Evolutionary conservation across 257 asterid species (phyloP).

Genomic region (Parsonsia alboflavescens): DNA sequence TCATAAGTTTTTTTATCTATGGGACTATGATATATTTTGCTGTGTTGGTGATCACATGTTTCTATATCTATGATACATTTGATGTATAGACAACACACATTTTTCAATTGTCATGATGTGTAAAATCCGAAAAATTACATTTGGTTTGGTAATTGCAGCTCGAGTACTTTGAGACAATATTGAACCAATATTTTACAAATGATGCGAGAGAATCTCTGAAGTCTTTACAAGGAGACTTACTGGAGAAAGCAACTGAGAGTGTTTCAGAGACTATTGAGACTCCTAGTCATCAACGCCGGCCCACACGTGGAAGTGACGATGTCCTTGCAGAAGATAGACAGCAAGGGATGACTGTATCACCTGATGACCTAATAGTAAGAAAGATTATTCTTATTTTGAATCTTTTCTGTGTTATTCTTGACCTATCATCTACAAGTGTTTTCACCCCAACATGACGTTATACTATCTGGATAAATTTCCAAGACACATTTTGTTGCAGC

Average conservation of each 20-base stretch:
- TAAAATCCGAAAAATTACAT: conserved; percentile 6
- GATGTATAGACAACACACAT: neutral
- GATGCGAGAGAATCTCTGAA: conserved; percentile 93
- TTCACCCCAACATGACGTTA: neutral
- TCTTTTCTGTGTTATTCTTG: neutral
- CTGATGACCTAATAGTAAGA: conserved; percentile 95
- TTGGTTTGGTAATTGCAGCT: conserved; percentile 58
- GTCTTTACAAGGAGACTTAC: conserved; percentile 80
- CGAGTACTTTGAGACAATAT: conserved; percentile 89
- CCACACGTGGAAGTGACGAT: conserved; percentile 91
- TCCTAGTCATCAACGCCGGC: conserved; percentile 86
- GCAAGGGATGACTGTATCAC: conserved; percentile 65
- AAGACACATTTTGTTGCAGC: neutral
- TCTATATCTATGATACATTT: neutral
- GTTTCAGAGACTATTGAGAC: conserved; percentile 66
- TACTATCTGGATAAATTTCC: neutral
- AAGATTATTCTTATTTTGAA: neutral
- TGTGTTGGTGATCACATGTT: too few species aligned
- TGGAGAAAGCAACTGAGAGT: conserved; percentile 84
- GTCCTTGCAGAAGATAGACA: conserved; percentile 76
- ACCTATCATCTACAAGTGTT: too few species aligned
- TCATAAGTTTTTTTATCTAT: neutral
- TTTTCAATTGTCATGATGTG: neutral
- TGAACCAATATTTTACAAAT: conserved; percentile 87
- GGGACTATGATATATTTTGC: neutral